Conservation (phyloP, 225 moss, liverwort and hornwort genomes). For the Climacium dendroides region DNA sequence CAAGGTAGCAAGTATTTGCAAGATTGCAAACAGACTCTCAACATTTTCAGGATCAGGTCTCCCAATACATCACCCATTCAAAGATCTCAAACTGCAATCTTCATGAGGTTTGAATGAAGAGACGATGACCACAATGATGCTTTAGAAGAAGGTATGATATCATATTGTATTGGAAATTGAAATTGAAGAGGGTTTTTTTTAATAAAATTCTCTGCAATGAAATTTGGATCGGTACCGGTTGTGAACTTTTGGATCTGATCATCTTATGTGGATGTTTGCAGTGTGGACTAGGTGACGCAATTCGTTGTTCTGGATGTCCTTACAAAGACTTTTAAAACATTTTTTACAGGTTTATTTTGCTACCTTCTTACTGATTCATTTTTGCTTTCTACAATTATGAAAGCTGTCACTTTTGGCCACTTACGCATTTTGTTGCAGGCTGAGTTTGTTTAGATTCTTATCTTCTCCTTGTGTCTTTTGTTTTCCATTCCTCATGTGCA, state of each 20-base stretch:
- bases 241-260: neutral
- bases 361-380: neutral
- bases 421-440: neutral
- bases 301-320: neutral
- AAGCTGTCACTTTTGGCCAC: neutral
- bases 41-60: too few relatives aligned
- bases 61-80: too few relatives aligned
- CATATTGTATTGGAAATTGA: too few relatives aligned
- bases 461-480: neutral
- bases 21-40: too few relatives aligned
- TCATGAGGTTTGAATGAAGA: too few relatives aligned
- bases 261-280: neutral
- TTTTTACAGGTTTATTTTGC: neutral
- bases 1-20: too few relatives aligned
- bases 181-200: too few relatives aligned
- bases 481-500: neutral
- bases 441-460: neutral
- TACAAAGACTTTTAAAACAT: neutral
- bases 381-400: neutral
- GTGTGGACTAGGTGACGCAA: neutral
- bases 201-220: too few relatives aligned
- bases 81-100: too few relatives aligned
- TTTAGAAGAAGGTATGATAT: too few relatives aligned
- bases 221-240: too few relatives aligned
- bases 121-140: too few relatives aligned